These are phyloP conservation scores for Gossypium laxum DNA, from an alignment of 441 rosid genomes.

Conservation along the genomic window DNA sequence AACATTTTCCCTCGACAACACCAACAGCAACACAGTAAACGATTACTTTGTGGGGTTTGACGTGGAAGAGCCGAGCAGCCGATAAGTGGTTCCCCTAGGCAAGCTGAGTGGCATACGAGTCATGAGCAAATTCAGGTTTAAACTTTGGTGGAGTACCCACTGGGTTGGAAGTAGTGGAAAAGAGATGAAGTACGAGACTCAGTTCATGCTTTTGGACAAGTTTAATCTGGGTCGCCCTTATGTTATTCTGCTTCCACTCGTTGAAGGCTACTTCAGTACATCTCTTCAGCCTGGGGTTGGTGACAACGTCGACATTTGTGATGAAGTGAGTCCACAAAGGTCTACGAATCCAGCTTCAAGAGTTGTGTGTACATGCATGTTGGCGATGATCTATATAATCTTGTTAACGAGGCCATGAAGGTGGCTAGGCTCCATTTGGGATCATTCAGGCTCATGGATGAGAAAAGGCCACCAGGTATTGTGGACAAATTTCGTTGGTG, in stretches of 20 bases:
- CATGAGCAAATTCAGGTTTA: conserved; percentile 30
- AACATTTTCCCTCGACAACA: background rate
- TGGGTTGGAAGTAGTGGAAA: conserved; percentile 23
- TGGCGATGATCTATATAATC: conserved; percentile 52
- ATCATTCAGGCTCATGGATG: conserved; percentile 52
- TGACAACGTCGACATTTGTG: conserved; percentile 55
- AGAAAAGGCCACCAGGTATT: conserved; percentile 58
- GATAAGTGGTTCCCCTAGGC: conserved; percentile 22
- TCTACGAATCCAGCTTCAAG: conserved; percentile 33
- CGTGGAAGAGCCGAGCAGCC: conserved; percentile 6
- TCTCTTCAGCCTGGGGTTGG: conserved; percentile 47
- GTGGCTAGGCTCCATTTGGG: conserved; percentile 49
- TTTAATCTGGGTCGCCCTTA: conserved; percentile 44
- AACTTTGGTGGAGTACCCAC: conserved; percentile 31
- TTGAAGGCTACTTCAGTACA: conserved; percentile 55
- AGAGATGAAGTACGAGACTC: conserved; percentile 29
- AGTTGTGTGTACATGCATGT: conserved; percentile 43
- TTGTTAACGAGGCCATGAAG: conserved; percentile 62
- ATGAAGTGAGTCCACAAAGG: conserved; percentile 70
- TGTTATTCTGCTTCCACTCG: conserved; percentile 52
- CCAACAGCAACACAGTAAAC: background rate
- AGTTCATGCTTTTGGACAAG: conserved; percentile 24
- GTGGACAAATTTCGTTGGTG: conserved; percentile 88
- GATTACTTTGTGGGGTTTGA: conserved; percentile 26
- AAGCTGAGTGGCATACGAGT: conserved; percentile 20